Evolutionary conservation across 371 early-diverging fungal genomes (phyloP).

Genomic region (Mortierella sp.): DNA sequence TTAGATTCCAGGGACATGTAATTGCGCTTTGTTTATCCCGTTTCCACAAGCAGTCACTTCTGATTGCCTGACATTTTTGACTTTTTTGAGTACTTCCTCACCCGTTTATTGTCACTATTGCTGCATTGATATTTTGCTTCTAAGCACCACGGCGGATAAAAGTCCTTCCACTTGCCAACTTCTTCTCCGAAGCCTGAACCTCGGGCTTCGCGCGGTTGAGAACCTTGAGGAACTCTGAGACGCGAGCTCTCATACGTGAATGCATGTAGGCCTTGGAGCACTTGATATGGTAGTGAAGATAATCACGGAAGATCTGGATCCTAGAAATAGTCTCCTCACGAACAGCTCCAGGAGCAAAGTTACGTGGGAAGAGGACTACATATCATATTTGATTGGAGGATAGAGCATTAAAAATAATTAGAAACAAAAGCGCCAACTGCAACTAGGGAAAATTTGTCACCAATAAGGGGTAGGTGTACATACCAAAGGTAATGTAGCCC

Average conservation of each 20-base stretch:
- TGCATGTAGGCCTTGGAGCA: conserved; percentile 99
- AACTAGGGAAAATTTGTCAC: background rate
- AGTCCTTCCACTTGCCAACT: conserved; percentile 60
- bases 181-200: conserved; percentile 82
- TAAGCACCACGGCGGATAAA: conserved; percentile 35
- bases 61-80: background rate
- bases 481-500: conserved; percentile 97
- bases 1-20: background rate
- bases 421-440: background rate
- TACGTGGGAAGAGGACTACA: conserved; percentile 94
- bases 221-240: conserved; percentile 96
- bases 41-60: conserved; percentile 9
- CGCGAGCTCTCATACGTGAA: conserved; percentile 94
- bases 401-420: background rate
- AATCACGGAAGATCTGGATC: conserved; percentile 97
- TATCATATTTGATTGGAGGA: background rate
- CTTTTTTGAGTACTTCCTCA: background rate
- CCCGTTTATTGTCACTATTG: background rate
- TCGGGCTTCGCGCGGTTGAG: conserved; percentile 98
- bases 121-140: background rate
- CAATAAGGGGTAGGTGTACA: conserved; percentile 2
- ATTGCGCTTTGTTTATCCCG: conserved; percentile 5
- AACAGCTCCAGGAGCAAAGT: conserved; percentile 79
- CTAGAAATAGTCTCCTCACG: conserved; percentile 92
- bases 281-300: conserved; percentile 99